Base-by-base conservation (phyloP, 371 early-diverging fungal genomes). In the Batrachochytrium dendrobatidis region DNA sequence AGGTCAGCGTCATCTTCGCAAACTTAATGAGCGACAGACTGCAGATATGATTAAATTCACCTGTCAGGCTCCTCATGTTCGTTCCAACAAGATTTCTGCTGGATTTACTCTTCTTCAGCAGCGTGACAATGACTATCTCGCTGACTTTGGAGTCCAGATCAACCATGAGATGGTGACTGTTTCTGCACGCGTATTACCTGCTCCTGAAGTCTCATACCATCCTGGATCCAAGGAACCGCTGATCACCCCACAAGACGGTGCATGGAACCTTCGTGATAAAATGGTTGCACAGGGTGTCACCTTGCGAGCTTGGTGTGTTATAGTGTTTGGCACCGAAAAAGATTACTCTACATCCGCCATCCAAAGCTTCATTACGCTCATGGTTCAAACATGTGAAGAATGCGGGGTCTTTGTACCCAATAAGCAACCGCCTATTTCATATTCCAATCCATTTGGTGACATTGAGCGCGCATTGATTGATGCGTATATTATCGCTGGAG, bases 1-100 rank as follows among this genome's bases (percentile, higher is more conserved):
- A 44, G 91, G 89, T 43, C 93, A 92, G 73, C 82, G 89, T 28
- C 82, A 81, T 64, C 66, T 75, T 55, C 77, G 86, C 63, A 89
- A 90, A 67, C 70, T 91, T 22, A 85, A 87, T 63, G 91, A 90
- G 44, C 76, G 73, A 31, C 77, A 94, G 76, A 93, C 93, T 0
- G 85, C 90, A 0, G 90, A 91, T 54, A 92, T 94, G 91, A 91
- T 95, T 70, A 87, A 82, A 61, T 89, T 90, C 65, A 87, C 92
- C 0, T 86, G 89, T 63, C 84, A 86, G 60, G 78, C 81, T 30
- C 96, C 94, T 1, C 69, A 79, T 45, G 69, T 72, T 20, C 67
- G 81, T 31, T 69, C 70, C 26, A 68, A 70, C 63, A 75, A 77
- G 56, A 80, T 77, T 45, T 66, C 68, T 1, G 72, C 73, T 29